Evolutionary conservation across 345 rosid genomes (phyloP).

Genomic region (Rhodamnia rubescens): DNA sequence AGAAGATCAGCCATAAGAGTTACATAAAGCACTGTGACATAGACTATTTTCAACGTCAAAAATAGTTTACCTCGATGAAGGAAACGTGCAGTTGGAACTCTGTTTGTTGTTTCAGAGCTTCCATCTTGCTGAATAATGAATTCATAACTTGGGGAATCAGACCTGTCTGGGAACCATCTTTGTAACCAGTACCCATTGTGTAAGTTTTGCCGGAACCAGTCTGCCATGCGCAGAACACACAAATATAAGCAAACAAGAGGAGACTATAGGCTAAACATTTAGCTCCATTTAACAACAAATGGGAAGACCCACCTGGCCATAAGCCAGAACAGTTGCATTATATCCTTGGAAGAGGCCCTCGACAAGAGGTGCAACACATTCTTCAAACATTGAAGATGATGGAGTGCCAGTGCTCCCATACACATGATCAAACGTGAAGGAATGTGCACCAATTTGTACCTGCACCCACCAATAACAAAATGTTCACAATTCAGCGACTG

Average conservation of each 20-base stretch:
- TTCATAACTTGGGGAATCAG: constrained; percentile 88
- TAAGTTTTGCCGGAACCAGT: constrained; percentile 99
- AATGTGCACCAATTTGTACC: constrained; percentile 96
- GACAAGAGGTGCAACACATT: constrained; percentile 79
- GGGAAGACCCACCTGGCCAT: constrained; percentile 70
- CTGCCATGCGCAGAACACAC: constrained; percentile 26
- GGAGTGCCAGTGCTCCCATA: constrained; percentile 86
- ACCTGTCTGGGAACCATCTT: constrained; percentile 72
- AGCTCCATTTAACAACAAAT: background rate
- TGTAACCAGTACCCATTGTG: constrained; percentile 95
- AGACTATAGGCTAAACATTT: background rate
- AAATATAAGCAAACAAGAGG: constrained; percentile 1
- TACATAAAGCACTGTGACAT: background rate
- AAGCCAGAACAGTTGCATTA: constrained; percentile 98
- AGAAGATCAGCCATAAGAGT: background rate
- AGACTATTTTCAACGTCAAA: background rate
- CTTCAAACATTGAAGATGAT: constrained; percentile 76
- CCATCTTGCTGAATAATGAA: constrained; percentile 73
- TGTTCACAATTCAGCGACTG: background rate
- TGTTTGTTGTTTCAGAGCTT: constrained; percentile 52
- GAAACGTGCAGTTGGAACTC: constrained; percentile 93
- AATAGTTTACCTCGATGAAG: constrained; percentile 75
- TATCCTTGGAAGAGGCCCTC: constrained; percentile 98
- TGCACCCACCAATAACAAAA: constrained; percentile 10
- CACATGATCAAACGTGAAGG: constrained; percentile 95